Conservation (phyloP, 345 rosid species). For the Xanthoceras sorbifolium region DNA sequence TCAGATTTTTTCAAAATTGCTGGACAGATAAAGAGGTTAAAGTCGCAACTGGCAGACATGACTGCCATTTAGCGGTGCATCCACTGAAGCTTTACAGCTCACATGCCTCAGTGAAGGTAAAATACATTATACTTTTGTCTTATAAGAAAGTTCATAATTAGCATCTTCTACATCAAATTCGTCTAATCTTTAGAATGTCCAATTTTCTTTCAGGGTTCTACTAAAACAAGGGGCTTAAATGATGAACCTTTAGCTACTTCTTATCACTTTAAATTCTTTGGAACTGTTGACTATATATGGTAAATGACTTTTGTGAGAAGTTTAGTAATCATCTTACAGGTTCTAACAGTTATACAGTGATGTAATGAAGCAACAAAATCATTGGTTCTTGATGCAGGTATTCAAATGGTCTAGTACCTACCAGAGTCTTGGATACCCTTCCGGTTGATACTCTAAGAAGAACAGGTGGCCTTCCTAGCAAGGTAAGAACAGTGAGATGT, state of each 20-base stretch:
- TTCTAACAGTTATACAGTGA: not conserved
- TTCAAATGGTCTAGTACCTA: slow-evolving; percentile 56
- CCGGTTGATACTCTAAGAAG: slow-evolving; percentile 56
- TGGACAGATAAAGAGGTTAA: slow-evolving; percentile 66
- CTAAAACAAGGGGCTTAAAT: slow-evolving; percentile 45
- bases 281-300: slow-evolving; percentile 91
- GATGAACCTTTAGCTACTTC: slow-evolving; percentile 90
- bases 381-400: slow-evolving; percentile 49
- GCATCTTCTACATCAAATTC: slow-evolving; percentile 6
- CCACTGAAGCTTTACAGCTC: slow-evolving; percentile 72
- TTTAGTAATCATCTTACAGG: not conserved
- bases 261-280: slow-evolving; percentile 75
- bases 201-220: slow-evolving; percentile 53
- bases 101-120: slow-evolving; percentile 62
- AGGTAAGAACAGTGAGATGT: slow-evolving; percentile 39
- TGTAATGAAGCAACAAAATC: not conserved
- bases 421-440: slow-evolving; percentile 73
- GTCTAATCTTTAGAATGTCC: not conserved
- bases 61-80: slow-evolving; percentile 47
- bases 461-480: slow-evolving; percentile 74
- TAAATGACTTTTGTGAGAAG: slow-evolving; percentile 29
- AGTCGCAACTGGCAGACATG: slow-evolving; percentile 55
- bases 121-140: not conserved
- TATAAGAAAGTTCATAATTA: not conserved
- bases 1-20: slow-evolving; percentile 42